A percentile compares a stretch with the other conserved stretches of the same genome.
Conservation (phyloP, 1,284 basidiomycete species). For the Ustilago trichophora region DNA sequence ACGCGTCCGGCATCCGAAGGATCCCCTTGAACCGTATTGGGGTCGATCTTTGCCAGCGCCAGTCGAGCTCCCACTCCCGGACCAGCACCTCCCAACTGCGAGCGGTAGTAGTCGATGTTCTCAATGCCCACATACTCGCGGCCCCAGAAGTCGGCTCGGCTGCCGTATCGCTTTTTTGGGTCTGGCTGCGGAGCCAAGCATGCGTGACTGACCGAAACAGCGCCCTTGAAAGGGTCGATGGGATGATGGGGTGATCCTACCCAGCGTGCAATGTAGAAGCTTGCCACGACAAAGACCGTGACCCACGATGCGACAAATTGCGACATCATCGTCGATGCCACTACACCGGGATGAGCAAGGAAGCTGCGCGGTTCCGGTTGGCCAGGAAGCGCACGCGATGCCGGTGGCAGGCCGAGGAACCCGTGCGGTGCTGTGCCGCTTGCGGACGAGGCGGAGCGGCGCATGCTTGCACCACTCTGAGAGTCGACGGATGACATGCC, state of each 20-base stretch:
- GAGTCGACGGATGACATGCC: slow-evolving; percentile 18
- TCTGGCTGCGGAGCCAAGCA: slow-evolving; percentile 58
- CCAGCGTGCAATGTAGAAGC: slow-evolving; percentile 64
- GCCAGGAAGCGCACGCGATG: slow-evolving; percentile 21
- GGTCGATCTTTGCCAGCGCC: slow-evolving; percentile 35
- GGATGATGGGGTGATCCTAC: slow-evolving; percentile 62
- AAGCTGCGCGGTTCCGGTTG: slow-evolving; percentile 54
- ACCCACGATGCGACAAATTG: slow-evolving; percentile 57
- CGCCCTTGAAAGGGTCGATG: slow-evolving; percentile 64
- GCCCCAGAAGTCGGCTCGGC: slow-evolving; percentile 55
- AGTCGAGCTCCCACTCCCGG: slow-evolving; percentile 36
- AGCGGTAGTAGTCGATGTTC: slow-evolving; percentile 50
- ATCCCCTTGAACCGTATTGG: slow-evolving; percentile 16
- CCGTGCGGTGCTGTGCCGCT: slow-evolving; percentile 27
- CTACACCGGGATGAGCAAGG: slow-evolving; percentile 65
- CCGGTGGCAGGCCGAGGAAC: slow-evolving; percentile 38
- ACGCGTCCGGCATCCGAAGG: slow-evolving; percentile 26
- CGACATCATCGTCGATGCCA: slow-evolving; percentile 65
- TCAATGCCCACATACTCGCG: slow-evolving; percentile 60
- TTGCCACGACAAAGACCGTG: slow-evolving; percentile 50
- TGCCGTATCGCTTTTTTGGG: slow-evolving; percentile 58
- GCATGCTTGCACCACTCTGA: slow-evolving; percentile 5
- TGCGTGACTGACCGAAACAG: slow-evolving; percentile 59
- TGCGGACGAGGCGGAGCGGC: slow-evolving; percentile 22
- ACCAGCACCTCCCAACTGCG: slow-evolving; percentile 46